These are phyloP conservation scores for Talinum fruticosum DNA, from an alignment of 148 eudicot genomes.

Conservation along the genomic window DNA sequence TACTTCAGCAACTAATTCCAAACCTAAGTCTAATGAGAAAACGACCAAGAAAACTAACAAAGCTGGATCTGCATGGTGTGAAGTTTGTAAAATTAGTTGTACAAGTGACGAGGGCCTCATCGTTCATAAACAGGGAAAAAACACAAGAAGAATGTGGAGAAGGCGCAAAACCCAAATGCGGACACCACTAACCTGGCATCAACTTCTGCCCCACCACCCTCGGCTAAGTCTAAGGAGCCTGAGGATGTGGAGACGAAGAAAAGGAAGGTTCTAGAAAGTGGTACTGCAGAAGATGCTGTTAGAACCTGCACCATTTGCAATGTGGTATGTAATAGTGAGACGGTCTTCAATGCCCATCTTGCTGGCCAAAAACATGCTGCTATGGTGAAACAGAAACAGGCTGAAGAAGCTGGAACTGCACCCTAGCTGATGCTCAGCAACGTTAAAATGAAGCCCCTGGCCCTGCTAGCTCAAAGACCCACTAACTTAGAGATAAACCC, in stretches of 20 bases:
- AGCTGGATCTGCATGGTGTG: slow-evolving; percentile 25
- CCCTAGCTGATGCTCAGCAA: background rate
- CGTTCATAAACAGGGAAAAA: slow-evolving; percentile 28
- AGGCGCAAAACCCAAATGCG: slow-evolving; percentile 4
- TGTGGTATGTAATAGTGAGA: slow-evolving; percentile 47
- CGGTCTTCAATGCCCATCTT: slow-evolving; percentile 32
- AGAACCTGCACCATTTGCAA: slow-evolving; percentile 33
- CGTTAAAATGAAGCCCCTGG: background rate
- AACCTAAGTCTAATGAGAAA: slow-evolving; percentile 4
- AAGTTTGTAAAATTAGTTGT: slow-evolving; percentile 32
- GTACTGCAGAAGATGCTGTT: slow-evolving; percentile 27
- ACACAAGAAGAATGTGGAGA: slow-evolving; percentile 32
- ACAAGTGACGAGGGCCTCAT: slow-evolving; percentile 23
- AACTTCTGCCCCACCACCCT: slow-evolving; percentile 2
- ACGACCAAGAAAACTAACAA: slow-evolving; percentile 12
- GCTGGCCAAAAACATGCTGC: slow-evolving; percentile 39
- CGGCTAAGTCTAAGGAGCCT: slow-evolving; percentile 12
- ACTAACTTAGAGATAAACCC: background rate
- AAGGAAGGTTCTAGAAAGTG: slow-evolving; percentile 29
- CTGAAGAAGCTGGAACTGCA: background rate
- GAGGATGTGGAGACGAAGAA: slow-evolving; percentile 37
- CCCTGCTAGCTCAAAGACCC: background rate
- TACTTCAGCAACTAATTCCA: slow-evolving; percentile 1
- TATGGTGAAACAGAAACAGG: slow-evolving; percentile 31
- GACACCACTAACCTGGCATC: background rate